These are phyloP conservation scores for Acephala macrosclerotiorum DNA, from an alignment of 2,329 filamentous ascomycete genomes.

Conservation along the genomic window DNA sequence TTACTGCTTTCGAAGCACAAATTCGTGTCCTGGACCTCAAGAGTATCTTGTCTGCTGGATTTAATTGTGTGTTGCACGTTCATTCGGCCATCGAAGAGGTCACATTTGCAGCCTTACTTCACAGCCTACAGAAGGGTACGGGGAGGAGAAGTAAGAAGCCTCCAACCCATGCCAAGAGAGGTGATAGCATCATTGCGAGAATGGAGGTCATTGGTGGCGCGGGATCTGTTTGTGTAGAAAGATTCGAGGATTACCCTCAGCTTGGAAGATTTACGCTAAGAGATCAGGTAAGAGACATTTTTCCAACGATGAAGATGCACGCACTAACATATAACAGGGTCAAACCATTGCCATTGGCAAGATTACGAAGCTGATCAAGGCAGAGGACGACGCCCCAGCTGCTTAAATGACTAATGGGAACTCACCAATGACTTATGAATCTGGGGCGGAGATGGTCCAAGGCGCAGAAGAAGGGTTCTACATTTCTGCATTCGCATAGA, in stretches of 20 bases:
- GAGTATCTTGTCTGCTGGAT: constrained; percentile 91
- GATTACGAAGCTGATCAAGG: constrained; percentile 85
- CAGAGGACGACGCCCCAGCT: constrained; percentile 39
- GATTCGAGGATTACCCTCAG: constrained; percentile 95
- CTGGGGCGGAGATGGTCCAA: constrained; percentile 2
- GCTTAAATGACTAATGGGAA: constrained; percentile 29
- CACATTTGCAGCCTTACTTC: constrained; percentile 85
- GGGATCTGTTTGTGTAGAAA: constrained; percentile 89
- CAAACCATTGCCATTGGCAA: constrained; percentile 99
- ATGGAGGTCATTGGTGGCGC: constrained; percentile 87
- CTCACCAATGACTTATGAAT: constrained; percentile 11
- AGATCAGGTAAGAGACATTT: constrained; percentile 71
- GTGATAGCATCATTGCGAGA: constrained; percentile 87
- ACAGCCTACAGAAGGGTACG: constrained; percentile 96
- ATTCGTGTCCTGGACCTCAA: constrained; percentile 95
- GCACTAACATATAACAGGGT: constrained; percentile 63
- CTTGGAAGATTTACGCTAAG: constrained; percentile 89
- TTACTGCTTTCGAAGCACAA: constrained; percentile 91
- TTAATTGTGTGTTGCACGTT: constrained; percentile 97
- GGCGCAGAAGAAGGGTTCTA: constrained; percentile 1
- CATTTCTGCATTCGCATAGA: constrained; percentile 16
- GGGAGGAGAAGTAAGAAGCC: constrained; percentile 91
- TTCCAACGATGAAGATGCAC: background rate
- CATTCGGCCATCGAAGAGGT: constrained; percentile 98
- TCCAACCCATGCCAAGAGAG: constrained; percentile 86